Evolutionary conservation across 2,329 filamentous ascomycete species (phyloP), one percentile per base, ranked within the genome.

Genomic region (Arachnopeziza araneosa): DNA sequence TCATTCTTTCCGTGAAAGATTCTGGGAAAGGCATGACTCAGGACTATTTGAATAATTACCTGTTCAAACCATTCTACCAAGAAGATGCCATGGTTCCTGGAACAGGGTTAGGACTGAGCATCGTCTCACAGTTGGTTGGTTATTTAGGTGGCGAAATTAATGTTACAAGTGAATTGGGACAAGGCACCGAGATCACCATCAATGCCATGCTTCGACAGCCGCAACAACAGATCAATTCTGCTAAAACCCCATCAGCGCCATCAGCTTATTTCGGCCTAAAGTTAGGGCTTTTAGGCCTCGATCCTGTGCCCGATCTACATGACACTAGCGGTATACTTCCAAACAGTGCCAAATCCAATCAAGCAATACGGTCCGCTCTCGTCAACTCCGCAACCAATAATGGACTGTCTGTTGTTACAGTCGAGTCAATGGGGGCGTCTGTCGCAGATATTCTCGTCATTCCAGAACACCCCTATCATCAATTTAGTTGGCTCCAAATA

Each of bases 1-100:
- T 59, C 21, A 48, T 21, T 7, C 49, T 82, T 22, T 79, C 75
- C 0, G 79, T 88, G 10, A 75, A 77, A 0, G 85, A 88, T 67
- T 84, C 83, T 1, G 85, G 85, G 1, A 80, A 81, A 61, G 86
- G 85, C 12, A 88, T 88, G 63, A 83, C 80, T 0, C 76, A 80
- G 30, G 80, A 86, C 14, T 88, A 83, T 64, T 73, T 86, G 55
- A 77, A 80, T n/a, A 79, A 80, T 5, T 77, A 69, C 59, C 69
- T 84, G 0, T 85, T 81, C 65, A 80, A 77, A 0, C 79, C 80
- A 0, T 83, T 83, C 60, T 69, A 76, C 0, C 83, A 85, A 64
- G 82, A 84, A 64, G 78, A 82, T 56, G 73, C 76, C 1, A 67
- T 85, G n/a, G 36, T n/a, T 17, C 58, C 58, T 19, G 58, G 58